These are phyloP conservation scores for Coffea humblotiana DNA, from an alignment of 305 asterid genomes.

Conservation along the genomic window DNA sequence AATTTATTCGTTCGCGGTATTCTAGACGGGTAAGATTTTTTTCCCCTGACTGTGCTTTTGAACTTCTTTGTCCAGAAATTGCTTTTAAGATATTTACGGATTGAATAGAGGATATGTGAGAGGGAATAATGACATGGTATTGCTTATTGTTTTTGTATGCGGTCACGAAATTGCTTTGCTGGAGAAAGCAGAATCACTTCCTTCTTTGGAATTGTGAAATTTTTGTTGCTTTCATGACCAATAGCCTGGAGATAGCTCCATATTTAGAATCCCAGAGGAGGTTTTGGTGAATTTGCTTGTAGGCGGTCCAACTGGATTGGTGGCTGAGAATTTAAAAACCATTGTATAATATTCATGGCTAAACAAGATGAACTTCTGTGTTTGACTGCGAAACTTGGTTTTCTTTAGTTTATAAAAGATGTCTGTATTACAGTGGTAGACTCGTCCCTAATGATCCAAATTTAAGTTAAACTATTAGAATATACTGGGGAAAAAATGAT, in stretches of 20 bases:
- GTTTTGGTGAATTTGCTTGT: not conserved
- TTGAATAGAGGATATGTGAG: not conserved
- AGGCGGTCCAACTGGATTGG: slow-evolving; percentile 8
- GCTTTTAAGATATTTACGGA: not conserved
- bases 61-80: not conserved
- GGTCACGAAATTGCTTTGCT: not conserved
- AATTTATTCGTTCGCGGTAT: slow-evolving; percentile 77
- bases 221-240: not conserved
- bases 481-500: not conserved
- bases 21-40: slow-evolving; percentile 40
- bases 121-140: not conserved
- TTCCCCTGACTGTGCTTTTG: not conserved
- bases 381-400: not conserved
- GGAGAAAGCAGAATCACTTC: not conserved
- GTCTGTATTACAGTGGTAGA: not conserved
- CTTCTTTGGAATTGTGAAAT: not conserved
- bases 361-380: not conserved
- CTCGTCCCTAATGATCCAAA: not conserved
- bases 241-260: slow-evolving; percentile 7
- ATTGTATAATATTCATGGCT: not conserved
- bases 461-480: not conserved
- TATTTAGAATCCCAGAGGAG: not conserved
- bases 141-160: not conserved
- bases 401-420: not conserved
- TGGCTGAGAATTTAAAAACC: slow-evolving; percentile 5